Conservation (phyloP, 2,329 filamentous ascomycete genomes). For the Albifimbria verrucaria region DNA sequence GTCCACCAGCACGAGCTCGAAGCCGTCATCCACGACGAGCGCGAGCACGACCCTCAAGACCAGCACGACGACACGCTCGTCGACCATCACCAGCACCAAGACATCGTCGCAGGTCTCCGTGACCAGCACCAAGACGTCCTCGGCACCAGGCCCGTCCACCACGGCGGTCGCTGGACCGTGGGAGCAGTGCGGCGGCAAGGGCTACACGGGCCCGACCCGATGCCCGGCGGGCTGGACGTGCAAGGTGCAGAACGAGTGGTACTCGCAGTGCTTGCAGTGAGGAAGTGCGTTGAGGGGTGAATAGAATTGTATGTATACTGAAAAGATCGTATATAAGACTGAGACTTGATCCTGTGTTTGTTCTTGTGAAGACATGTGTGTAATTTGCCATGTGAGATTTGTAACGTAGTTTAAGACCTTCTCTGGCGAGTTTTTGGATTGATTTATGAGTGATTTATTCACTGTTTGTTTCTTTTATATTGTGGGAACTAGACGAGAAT, state of each 20-base stretch:
- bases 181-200: constrained; percentile 10
- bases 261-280: constrained; percentile 2
- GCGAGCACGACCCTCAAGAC: constrained; percentile 1
- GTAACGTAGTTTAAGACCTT: no score
- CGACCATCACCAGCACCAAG: background rate
- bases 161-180: constrained; percentile 5
- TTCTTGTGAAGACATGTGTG: no score
- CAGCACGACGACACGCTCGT: background rate
- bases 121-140: background rate
- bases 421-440: no score
- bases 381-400: no score
- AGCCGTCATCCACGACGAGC: background rate
- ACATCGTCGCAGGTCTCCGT: background rate
- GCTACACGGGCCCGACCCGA: constrained; percentile 1
- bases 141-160: background rate
- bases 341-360: no score
- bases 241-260: background rate
- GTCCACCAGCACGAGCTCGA: background rate
- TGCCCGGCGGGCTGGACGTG: background rate
- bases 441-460: no score
- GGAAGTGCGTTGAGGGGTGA: background rate
- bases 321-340: background rate
- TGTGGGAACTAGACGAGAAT: no score
- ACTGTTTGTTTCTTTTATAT: no score
- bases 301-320: background rate